Base-by-base conservation (phyloP, 2,329 filamentous ascomycete genomes). In the Alternaria gansuensis region DNA sequence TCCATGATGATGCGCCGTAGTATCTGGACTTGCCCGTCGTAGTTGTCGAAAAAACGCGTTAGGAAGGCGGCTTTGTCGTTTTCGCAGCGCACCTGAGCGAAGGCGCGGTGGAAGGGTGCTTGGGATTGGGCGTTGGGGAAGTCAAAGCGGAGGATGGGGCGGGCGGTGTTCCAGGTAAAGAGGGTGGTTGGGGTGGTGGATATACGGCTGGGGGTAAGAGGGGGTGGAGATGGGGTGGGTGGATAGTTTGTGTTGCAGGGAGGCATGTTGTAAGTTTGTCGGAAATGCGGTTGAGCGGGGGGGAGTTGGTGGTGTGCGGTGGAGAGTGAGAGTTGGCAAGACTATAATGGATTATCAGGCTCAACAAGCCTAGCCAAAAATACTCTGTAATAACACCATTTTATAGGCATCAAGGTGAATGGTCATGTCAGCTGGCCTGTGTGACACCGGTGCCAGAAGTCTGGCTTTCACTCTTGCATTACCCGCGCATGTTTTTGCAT, bases 91-190 rank as follows among this genome's bases (percentile, higher is more conserved):
- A 54, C 21, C 23, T 46, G 51, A 0, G 31, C 21, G 13, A 54
- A 54, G 31, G 51, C 41, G 14, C 33, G 41, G 51, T 54, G 51
- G 24, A 54, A 54, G 11, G 41, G n/a, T 1, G 26, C 41, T 48
- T 54, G 51, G 2, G 40, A 3, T 24, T 31, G 7, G 24, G 23
- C 7, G 23, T 23, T 40, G 29, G 40, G 51, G 24, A 54, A 54
- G 41, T 37, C 33, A 33, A 54, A 48, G 17, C 51, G 51, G 3
- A 54, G 41, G 34, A 49, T 54, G 24, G 51, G 40, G 5, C 8
- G 21, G 21, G 51, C 33, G 3, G 33, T 28, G 11, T 48, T 31
- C 29, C 31, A 54, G n/a, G 10, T 37, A 6, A 6, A 43, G 23
- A 54, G 51, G n/a, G n/a, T 11, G 17, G 17, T 10, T 2, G 49